Percentiles rank a stretch among this genome's conserved stretches.
These are phyloP conservation scores for Brassica cretica DNA, from an alignment of 345 rosid species.

Conservation along the genomic window DNA sequence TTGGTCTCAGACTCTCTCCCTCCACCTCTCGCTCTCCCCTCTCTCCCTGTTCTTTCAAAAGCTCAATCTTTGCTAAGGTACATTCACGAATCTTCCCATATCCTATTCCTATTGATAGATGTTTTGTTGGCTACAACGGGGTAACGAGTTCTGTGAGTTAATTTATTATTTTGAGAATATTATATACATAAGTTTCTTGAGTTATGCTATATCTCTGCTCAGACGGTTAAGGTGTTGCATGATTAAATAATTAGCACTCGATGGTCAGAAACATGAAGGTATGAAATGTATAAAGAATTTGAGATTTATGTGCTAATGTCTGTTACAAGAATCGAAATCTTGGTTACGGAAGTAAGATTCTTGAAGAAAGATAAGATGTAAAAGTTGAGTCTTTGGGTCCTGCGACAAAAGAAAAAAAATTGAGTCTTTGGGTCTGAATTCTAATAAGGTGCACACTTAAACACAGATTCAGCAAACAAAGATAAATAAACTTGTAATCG, in stretches of 20 bases:
- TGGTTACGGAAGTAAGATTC: neutral
- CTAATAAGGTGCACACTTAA: neutral
- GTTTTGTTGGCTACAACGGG: neutral
- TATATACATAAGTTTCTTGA: neutral
- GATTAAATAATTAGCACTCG: neutral
- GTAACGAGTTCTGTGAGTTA: neutral
- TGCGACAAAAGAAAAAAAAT: no score
- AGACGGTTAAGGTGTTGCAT: neutral
- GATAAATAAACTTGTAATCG: neutral
- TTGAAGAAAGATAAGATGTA: conserved; percentile 5
- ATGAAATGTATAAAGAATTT: neutral
- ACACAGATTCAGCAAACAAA: neutral
- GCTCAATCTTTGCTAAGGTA: conserved; percentile 74
- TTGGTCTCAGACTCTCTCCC: conserved; percentile 59
- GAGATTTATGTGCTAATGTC: neutral
- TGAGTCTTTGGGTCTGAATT: neutral
- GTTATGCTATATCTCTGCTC: neutral
- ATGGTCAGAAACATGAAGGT: neutral
- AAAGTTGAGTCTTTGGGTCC: no score
- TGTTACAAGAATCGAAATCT: conserved; percentile 1
- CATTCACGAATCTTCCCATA: conserved; percentile 34
- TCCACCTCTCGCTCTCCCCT: conserved; percentile 42
- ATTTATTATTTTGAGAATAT: neutral
- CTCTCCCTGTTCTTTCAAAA: conserved; percentile 44
- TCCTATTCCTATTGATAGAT: neutral